phyloP scores from a whole-genome alignment of 2,329 filamentous ascomycete species.

The Colletotrichum lindemuthianum region DNA sequence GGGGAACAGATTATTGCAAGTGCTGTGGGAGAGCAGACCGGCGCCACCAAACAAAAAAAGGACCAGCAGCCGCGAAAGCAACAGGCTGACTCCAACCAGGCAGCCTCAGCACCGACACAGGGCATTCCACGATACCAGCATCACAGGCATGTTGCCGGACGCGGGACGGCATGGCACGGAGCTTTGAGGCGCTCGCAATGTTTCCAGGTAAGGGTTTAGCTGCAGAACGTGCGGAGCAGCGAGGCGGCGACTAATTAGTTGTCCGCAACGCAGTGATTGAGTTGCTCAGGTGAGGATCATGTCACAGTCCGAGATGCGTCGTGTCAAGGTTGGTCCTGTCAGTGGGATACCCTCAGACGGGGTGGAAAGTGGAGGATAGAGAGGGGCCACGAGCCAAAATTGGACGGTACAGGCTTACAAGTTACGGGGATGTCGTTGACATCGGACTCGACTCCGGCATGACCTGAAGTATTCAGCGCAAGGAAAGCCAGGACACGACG shows the following conservation, averaged over 20 bases:
- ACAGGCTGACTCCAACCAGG: too few relatives aligned
- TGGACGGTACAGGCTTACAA: too few relatives aligned
- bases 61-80: too few relatives aligned
- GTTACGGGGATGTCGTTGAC: constrained; percentile 24
- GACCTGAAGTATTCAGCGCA: constrained; percentile 28
- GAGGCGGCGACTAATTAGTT: constrained; percentile 24
- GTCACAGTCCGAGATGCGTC: constrained; percentile 27
- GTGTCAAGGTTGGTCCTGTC: constrained; percentile 32
- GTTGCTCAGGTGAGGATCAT: constrained; percentile 35
- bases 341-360: constrained; percentile 29
- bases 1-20: constrained; percentile 7
- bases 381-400: constrained; percentile 5
- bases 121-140: background rate
- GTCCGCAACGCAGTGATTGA: constrained; percentile 17
- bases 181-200: constrained; percentile 31
- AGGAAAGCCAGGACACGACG: constrained; percentile 5
- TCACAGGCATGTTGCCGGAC: background rate
- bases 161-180: constrained; percentile 20
- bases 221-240: constrained; percentile 26
- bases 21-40: too few relatives aligned
- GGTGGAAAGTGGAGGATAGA: constrained; percentile 37
- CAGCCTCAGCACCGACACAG: background rate
- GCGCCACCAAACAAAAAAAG: too few relatives aligned
- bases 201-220: constrained; percentile 34
- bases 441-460: constrained; percentile 42